Conservation (phyloP, 108 stramenopile genomes). For the Skeletonema marinoi region DNA sequence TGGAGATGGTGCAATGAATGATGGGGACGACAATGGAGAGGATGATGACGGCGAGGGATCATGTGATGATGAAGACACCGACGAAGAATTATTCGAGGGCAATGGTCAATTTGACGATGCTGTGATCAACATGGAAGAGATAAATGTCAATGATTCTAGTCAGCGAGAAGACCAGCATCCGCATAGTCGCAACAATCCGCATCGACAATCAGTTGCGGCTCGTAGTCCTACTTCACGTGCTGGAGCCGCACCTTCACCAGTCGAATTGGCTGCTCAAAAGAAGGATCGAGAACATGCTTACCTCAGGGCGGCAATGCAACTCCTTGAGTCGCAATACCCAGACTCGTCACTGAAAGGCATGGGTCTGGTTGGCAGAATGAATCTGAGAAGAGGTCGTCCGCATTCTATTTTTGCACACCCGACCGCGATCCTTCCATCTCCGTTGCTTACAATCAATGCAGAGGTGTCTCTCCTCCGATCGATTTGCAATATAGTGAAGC, state of each 20-base stretch:
- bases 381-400: slow-evolving; percentile 1
- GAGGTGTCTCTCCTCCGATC: slow-evolving; percentile 61
- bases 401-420: slow-evolving; percentile 20
- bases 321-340: slow-evolving; percentile 59
- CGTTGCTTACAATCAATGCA: slow-evolving; percentile 40
- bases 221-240: slow-evolving; percentile 4
- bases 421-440: slow-evolving; percentile 11
- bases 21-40: background rate
- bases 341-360: slow-evolving; percentile 1
- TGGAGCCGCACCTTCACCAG: slow-evolving; percentile 1
- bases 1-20: slow-evolving; percentile 20
- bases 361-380: background rate
- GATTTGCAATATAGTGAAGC: slow-evolving; percentile 69
- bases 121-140: slow-evolving; percentile 43
- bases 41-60: slow-evolving; percentile 34
- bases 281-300: slow-evolving; percentile 56
- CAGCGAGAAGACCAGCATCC: slow-evolving; percentile 3
- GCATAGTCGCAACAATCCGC: slow-evolving; percentile 29
- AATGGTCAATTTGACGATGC: slow-evolving; percentile 45
- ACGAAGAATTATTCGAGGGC: slow-evolving; percentile 12
- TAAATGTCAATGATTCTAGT: slow-evolving; percentile 6
- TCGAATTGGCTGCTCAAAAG: slow-evolving; percentile 9
- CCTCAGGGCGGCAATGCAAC: slow-evolving; percentile 62
- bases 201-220: slow-evolving; percentile 17
- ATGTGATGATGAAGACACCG: slow-evolving; percentile 32